These are phyloP conservation scores for Aegle marmelos DNA, from an alignment of 345 rosid species.

Conservation along the genomic window DNA sequence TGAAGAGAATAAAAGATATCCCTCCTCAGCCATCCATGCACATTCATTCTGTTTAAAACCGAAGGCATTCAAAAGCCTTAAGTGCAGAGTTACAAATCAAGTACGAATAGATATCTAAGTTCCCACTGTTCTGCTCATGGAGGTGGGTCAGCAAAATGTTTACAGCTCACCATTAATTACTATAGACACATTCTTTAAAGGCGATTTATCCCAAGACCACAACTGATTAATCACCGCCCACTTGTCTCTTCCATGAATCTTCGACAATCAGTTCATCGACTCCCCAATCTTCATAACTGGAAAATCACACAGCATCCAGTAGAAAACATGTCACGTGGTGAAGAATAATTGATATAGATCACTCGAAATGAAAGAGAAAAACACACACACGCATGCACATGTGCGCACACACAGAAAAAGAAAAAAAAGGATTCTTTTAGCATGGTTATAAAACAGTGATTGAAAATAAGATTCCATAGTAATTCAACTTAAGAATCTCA, in stretches of 20 bases:
- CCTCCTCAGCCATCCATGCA: background rate
- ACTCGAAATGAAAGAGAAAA: background rate
- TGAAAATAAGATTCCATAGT: conserved; percentile 1
- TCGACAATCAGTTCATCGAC: conserved; percentile 89
- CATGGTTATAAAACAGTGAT: background rate
- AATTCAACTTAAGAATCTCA: conserved; percentile 20
- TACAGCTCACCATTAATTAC: background rate
- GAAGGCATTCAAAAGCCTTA: background rate
- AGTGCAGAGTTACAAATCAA: no score
- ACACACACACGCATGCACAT: no score
- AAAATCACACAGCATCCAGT: background rate
- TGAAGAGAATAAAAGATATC: background rate
- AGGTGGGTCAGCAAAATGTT: background rate
- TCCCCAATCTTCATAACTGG: conserved; percentile 83
- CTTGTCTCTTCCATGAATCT: conserved; percentile 96
- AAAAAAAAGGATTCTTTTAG: no score
- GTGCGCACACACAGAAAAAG: background rate
- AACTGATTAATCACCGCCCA: conserved; percentile 64
- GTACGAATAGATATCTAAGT: background rate
- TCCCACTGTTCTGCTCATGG: background rate
- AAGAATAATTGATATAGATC: background rate
- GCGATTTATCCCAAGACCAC: background rate
- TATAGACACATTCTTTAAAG: background rate
- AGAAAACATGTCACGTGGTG: background rate
- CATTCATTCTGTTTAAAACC: background rate